Base-by-base conservation (phyloP, 176 grass and related monocot species). In the Ensete glaucum region DNA sequence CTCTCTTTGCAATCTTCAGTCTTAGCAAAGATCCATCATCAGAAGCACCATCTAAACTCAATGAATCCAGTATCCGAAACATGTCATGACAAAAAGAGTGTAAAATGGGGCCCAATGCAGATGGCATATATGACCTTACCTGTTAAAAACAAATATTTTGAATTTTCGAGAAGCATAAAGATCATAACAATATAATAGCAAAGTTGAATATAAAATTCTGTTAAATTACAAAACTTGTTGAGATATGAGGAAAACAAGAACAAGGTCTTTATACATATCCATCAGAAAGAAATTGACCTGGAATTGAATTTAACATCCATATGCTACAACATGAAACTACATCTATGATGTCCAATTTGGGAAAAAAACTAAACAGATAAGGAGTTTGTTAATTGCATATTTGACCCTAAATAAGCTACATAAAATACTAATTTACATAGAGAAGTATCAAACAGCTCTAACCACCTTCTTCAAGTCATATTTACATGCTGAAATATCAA, bases 101-200 rank as follows among this genome's bases (percentile, higher is more conserved):
- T 64, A 96, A 80, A 83, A 90, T 82, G 69, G 85, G 81, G 52
- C 62, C 84, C 68, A 96, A 70, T 22, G 76, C 69, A 67, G 85
- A 88, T 81, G 93, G 87, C 89, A 96, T 96, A 80, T 92, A 92
- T 71, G 89, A 92, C 24, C 87, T 83, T 70, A 96, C 77, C 89
- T 96, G 79, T 69, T 43, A 88, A n/a, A 78, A 49, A 17, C 25
- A 34, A 55, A 64, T 63, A 63, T 63, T 64, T 9, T 76, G 10
- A 62, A 59, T 50, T 43, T 43, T 58, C 74, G 23, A 62, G 29
- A 8, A 51, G n/a, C 16, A 74, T 12, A 58, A 13, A 15, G 43
- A 51, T 23, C 57, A 59, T 57, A 19, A 27, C 22, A 49, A 27
- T 52, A 15, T 64, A 23, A 76, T 62, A 15, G 13, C 10, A 54